These are phyloP conservation scores for Beauveria sp. DNA, from an alignment of 2,329 filamentous ascomycete species.

Conservation along the genomic window DNA sequence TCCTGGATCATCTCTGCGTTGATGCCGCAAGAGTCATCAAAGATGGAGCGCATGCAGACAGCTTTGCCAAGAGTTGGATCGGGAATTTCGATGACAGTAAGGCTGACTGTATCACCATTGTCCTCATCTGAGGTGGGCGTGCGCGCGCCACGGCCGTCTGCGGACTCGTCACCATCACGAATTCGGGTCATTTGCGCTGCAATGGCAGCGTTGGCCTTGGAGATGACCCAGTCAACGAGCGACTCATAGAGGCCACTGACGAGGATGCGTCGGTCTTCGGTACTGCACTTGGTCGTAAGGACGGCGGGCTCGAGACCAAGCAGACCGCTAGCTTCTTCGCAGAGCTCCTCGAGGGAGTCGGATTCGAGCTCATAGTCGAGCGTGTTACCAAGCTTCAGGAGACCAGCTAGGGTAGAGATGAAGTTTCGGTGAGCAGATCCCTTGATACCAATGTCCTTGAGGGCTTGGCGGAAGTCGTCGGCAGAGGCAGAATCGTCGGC, in stretches of 20 bases:
- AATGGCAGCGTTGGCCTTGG: slow-evolving; percentile 82
- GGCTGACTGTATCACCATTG: slow-evolving; percentile 73
- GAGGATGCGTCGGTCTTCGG: slow-evolving; percentile 73
- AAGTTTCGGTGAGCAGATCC: slow-evolving; percentile 74
- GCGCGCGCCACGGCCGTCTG: slow-evolving; percentile 52
- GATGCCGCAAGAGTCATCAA: slow-evolving; percentile 88
- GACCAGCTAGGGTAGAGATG: slow-evolving; percentile 75
- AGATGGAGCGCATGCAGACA: slow-evolving; percentile 79
- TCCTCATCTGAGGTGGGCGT: slow-evolving; percentile 66
- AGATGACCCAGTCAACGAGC: slow-evolving; percentile 88
- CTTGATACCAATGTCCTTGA: slow-evolving; percentile 92
- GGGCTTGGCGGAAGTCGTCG: slow-evolving; percentile 79
- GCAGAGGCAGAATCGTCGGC: slow-evolving; percentile 88
- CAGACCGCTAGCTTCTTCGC: slow-evolving; percentile 81
- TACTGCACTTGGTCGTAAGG: slow-evolving; percentile 69
- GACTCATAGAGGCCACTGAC: slow-evolving; percentile 88
- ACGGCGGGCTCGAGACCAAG: slow-evolving; percentile 82
- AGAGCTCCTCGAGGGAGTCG: slow-evolving; percentile 76
- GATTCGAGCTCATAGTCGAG: slow-evolving; percentile 77
- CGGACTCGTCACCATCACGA: slow-evolving; percentile 58
- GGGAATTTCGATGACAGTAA: slow-evolving; percentile 83
- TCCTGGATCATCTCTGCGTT: slow-evolving; percentile 97
- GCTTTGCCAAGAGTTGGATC: slow-evolving; percentile 76
- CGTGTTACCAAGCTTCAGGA: slow-evolving; percentile 88
- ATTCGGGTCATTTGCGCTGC: slow-evolving; percentile 62